phyloP scores from a whole-genome alignment of 2,329 filamentous ascomycete species.

The Diaporthe australafricana region DNA sequence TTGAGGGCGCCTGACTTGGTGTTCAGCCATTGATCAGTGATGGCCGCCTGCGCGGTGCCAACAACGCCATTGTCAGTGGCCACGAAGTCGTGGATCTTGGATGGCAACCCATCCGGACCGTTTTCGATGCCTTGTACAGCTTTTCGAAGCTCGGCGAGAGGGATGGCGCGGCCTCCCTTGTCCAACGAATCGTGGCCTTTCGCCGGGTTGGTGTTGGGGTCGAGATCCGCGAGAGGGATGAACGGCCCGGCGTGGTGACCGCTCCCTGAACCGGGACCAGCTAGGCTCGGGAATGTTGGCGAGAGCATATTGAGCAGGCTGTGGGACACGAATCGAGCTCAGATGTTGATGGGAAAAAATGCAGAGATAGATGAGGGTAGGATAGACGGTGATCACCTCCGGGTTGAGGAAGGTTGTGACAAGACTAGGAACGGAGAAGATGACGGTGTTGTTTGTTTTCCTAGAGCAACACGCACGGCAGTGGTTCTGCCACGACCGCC shows the following conservation, averaged over 20 bases:
- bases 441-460: neutral
- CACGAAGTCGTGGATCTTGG: conserved; percentile 29
- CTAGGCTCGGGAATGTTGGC: neutral
- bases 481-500: neutral
- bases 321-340: neutral
- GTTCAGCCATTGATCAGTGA: conserved; percentile 17
- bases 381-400: neutral
- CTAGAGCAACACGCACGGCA: neutral
- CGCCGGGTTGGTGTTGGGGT: neutral
- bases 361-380: conserved; percentile 3
- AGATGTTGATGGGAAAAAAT: neutral
- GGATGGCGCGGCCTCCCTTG: neutral
- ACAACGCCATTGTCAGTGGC: conserved; percentile 27
- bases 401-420: neutral
- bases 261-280: neutral
- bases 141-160: neutral
- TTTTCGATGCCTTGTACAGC: neutral
- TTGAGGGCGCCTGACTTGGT: conserved; percentile 29
- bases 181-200: neutral
- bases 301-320: neutral
- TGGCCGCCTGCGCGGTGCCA: neutral
- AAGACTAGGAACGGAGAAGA: neutral
- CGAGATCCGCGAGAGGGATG: conserved; percentile 9
- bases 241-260: neutral
- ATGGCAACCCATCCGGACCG: neutral